Base-by-base conservation (phyloP, 495 filamentous ascomycete species). In the Trichoderma gamsii region DNA sequence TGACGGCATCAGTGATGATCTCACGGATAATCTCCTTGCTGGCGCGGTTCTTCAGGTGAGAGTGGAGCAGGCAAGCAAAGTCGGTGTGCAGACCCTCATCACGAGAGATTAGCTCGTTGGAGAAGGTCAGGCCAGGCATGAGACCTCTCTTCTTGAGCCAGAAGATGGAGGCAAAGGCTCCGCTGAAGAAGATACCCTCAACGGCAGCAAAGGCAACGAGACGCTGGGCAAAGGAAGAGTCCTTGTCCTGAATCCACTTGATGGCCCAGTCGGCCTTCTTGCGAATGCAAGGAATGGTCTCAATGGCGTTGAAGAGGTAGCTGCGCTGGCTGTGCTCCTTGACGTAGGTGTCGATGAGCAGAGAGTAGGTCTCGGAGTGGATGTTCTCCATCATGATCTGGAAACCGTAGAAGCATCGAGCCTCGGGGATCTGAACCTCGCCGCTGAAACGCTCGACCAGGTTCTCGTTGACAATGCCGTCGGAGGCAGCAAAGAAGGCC, bases 301-400 rank as follows among this genome's bases (percentile, higher is more conserved):
- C 96, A 79, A 99, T 96, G 72, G 95, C 95, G 76, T 99, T 95
- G 80, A 99, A 98, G 65, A 99, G 88, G 75, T 97, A 93, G 66
- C 87, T 90, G 67, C 93, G 90, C 83, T 99, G 95, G 79, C 92
- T 90, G 68, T 92, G 92, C 84, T 99, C 95, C 85, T 96, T 97
- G 85, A 99, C 96, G 82, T 99, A 99, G 70, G 96, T 99, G 76
- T 99, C 95, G 78, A 99, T 99, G 72, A 99, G 89, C 16, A 99
- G 88, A 43, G 94, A 97, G 87, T 99, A 99, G 63, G 95, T 99
- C 82, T 99, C 95, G 35, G 95, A 96, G 87, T 99, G 95, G 75
- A 99, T 97, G 83, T 99, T 99, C 87, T 99, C 95, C 91, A 99
- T 98, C 95, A 99, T 99, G 84, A 99, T 99, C 83, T 99, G 95